These are phyloP conservation scores for Yamadazyma tumulicola DNA, from an alignment of 805 yeast genomes.

Conservation along the genomic window DNA sequence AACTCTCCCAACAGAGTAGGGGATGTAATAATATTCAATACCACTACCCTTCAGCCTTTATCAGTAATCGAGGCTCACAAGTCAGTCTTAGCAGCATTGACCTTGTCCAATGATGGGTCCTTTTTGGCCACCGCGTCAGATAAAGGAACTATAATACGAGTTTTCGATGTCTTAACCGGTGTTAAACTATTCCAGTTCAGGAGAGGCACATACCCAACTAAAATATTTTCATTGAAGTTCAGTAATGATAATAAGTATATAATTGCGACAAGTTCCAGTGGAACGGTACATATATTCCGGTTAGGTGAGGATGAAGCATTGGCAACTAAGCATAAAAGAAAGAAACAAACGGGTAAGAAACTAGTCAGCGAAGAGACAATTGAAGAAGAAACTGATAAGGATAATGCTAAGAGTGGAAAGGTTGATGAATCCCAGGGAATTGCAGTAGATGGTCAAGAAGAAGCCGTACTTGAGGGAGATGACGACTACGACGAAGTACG, in stretches of 20 bases:
- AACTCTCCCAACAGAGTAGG: conserved; percentile 52
- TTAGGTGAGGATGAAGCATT: conserved; percentile 52
- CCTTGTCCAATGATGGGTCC: conserved; percentile 71
- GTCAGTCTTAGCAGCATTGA: conserved; percentile 62
- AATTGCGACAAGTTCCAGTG: conserved; percentile 84
- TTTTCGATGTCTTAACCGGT: conserved; percentile 69
- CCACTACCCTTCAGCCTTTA: conserved; percentile 67
- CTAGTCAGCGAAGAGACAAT: conserved; percentile 21
- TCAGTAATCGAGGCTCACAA: conserved; percentile 86
- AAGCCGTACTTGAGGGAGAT: conserved; percentile 17
- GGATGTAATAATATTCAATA: conserved; percentile 76
- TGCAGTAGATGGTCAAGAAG: conserved; percentile 1
- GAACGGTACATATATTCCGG: conserved; percentile 89
- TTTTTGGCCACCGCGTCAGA: conserved; percentile 84
- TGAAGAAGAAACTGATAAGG: conserved; percentile 22
- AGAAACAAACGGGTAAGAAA: conserved; percentile 12
- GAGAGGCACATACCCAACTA: conserved; percentile 83
- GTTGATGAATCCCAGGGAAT: too few species aligned
- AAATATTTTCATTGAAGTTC: conserved; percentile 72
- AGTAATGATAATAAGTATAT: conserved; percentile 65
- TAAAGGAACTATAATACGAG: conserved; percentile 85
- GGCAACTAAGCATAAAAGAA: conserved; percentile 33
- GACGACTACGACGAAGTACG: conserved; percentile 9
- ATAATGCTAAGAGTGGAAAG: not conserved
- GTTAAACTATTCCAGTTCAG: conserved; percentile 67